Conservation (phyloP, 768 basidiomycete species). For the Vararia minispora region DNA sequence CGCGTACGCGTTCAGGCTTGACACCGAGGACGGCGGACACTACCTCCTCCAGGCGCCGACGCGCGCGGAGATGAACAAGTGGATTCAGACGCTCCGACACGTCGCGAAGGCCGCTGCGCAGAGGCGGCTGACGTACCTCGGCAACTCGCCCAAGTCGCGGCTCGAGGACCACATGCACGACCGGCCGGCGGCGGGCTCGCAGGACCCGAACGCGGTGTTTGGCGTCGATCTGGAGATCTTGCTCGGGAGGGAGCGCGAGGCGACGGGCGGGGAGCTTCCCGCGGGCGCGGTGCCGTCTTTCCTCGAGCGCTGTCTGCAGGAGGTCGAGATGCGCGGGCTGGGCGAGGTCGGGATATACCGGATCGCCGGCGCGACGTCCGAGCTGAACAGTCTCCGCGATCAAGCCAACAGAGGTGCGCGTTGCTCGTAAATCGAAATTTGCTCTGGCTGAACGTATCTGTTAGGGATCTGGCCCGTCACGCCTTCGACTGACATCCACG, state of each 20-base stretch:
- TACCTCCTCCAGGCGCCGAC: slow-evolving; percentile 68
- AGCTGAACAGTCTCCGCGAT: slow-evolving; percentile 60
- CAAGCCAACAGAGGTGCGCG: slow-evolving; percentile 59
- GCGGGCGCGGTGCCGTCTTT: slow-evolving; percentile 55
- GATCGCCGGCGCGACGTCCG: slow-evolving; percentile 64
- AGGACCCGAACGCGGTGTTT: slow-evolving; percentile 54
- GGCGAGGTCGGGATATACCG: slow-evolving; percentile 82
- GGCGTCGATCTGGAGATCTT: slow-evolving; percentile 67
- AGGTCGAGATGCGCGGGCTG: slow-evolving; percentile 67
- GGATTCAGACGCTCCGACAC: slow-evolving; percentile 65
- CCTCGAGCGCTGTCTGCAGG: slow-evolving; percentile 51
- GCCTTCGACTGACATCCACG: slow-evolving; percentile 61
- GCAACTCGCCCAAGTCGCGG: slow-evolving; percentile 62
- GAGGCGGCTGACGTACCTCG: slow-evolving; percentile 72
- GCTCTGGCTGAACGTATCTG: slow-evolving; percentile 1
- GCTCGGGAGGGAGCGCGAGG: slow-evolving; percentile 58
- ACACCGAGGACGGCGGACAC: slow-evolving; percentile 81
- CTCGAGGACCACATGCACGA: slow-evolving; percentile 64
- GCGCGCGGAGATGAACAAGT: slow-evolving; percentile 60
- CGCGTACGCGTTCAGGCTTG: slow-evolving; percentile 72
- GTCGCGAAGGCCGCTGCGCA: slow-evolving; percentile 67
- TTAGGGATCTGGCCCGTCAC: slow-evolving; percentile 53
- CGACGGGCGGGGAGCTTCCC: slow-evolving; percentile 32
- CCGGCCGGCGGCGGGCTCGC: slow-evolving; percentile 42
- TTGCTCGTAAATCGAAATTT: background rate